phyloP scores from a whole-genome alignment of 176 grass and related monocot species.

The Aegilops bicornis region DNA sequence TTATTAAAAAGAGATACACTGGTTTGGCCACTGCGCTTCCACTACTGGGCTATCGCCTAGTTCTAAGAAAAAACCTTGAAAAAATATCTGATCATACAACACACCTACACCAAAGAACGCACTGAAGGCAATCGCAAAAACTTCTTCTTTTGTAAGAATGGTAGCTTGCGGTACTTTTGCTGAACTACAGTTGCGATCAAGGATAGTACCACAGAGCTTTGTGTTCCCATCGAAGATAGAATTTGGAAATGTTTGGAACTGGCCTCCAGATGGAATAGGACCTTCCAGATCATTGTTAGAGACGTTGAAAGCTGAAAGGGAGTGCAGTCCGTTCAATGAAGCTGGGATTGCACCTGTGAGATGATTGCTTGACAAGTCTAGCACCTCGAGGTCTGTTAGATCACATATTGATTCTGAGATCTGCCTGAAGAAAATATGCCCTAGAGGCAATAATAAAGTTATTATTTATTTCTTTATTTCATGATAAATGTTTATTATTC shows the following conservation, averaged over 20 bases:
- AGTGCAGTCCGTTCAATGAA: background rate
- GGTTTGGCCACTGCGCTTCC: too few relatives aligned
- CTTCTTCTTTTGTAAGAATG: background rate
- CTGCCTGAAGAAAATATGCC: too few relatives aligned
- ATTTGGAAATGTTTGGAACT: constrained; percentile 10
- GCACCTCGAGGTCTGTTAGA: background rate
- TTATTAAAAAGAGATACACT: too few relatives aligned
- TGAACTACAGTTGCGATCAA: background rate
- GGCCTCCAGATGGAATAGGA: constrained; percentile 12
- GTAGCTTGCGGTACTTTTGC: background rate
- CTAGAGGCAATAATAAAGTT: too few relatives aligned
- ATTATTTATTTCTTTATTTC: too few relatives aligned
- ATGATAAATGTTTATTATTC: too few relatives aligned
- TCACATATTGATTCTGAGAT: background rate
- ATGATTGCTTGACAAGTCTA: constrained; percentile 16
- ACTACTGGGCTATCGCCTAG: too few relatives aligned
- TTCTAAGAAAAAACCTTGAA: too few relatives aligned
- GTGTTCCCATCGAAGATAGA: constrained; percentile 23
- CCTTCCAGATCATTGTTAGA: constrained; percentile 21
- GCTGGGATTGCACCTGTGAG: constrained; percentile 5
- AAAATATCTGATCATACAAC: too few relatives aligned
- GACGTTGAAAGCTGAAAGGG: background rate
- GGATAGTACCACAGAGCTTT: constrained; percentile 11
- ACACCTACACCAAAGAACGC: too few relatives aligned
- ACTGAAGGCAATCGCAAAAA: too few relatives aligned